phyloP scores from a whole-genome alignment of 2,329 filamentous ascomycete genomes.

The Venturia asperata region DNA sequence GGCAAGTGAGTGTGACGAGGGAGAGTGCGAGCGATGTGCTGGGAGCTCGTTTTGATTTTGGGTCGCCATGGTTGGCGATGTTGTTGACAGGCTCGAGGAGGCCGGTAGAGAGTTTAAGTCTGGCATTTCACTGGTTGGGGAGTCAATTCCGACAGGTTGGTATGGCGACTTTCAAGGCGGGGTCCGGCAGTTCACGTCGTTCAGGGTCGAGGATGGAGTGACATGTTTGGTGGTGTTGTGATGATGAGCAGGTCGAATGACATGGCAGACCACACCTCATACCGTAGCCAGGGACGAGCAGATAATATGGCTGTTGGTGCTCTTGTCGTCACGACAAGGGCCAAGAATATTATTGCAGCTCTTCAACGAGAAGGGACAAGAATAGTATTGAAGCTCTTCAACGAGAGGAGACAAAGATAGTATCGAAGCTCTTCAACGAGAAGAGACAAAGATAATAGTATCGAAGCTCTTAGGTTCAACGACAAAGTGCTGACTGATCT shows the following conservation, averaged over 20 bases:
- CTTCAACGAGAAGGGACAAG: too few relatives aligned
- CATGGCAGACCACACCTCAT: not conserved
- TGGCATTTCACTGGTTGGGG: not conserved
- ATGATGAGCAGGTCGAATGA: not conserved
- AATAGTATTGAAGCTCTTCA: not conserved
- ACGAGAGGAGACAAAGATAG: too few relatives aligned
- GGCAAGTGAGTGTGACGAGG: conserved; percentile 64
- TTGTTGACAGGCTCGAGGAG: conserved; percentile 5
- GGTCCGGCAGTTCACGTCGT: not conserved
- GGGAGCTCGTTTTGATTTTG: not conserved
- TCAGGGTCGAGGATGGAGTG: not conserved
- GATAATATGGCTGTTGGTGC: too few relatives aligned
- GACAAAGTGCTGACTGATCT: too few relatives aligned
- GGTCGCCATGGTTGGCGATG: conserved; percentile 10
- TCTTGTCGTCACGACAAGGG: too few relatives aligned
- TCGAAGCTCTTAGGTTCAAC: too few relatives aligned
- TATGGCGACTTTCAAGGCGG: not conserved
- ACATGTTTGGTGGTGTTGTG: not conserved
- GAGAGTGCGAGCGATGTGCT: conserved; percentile 39
- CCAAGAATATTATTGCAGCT: too few relatives aligned
- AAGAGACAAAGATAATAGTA: too few relatives aligned
- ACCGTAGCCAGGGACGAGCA: not conserved
- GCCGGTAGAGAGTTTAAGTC: conserved; percentile 16
- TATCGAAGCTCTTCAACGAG: too few relatives aligned
- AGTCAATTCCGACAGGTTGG: not conserved